A percentile compares a stretch with the other conserved stretches of the same genome.
These are phyloP conservation scores for Periconia macrospinosa DNA, from an alignment of 2,329 filamentous ascomycete genomes.

Conservation along the genomic window DNA sequence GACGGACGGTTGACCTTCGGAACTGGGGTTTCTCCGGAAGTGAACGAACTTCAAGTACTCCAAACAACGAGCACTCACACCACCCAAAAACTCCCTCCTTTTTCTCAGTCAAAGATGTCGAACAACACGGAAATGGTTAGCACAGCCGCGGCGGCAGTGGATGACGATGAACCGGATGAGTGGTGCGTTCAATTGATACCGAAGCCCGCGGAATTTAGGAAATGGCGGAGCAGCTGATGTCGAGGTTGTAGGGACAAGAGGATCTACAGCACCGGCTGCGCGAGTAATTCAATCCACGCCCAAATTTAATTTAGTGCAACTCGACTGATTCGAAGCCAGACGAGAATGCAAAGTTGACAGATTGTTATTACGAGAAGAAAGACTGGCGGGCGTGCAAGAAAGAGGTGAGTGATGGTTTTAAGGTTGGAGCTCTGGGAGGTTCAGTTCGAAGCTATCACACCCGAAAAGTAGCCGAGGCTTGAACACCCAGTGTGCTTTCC, in stretches of 20 bases:
- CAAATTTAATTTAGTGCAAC: not conserved
- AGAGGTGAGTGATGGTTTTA: conserved; percentile 66
- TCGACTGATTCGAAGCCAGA: conserved; percentile 52
- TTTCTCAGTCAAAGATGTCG: conserved; percentile 50
- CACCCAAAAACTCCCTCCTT: conserved; percentile 10
- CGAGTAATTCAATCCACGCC: conserved; percentile 59
- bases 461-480: conserved; percentile 31
- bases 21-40: conserved; percentile 29
- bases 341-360: conserved; percentile 87
- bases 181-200: conserved; percentile 64
- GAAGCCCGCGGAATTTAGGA: not conserved
- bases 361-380: conserved; percentile 95
- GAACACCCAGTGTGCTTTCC: not conserved
- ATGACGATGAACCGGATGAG: conserved; percentile 90
- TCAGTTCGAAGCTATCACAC: conserved; percentile 10
- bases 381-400: conserved; percentile 89
- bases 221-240: conserved; percentile 16
- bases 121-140: conserved; percentile 54
- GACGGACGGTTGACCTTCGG: conserved; percentile 26
- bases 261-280: conserved; percentile 94
- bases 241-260: conserved; percentile 78
- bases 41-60: conserved; percentile 20
- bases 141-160: conserved; percentile 48
- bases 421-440: not conserved
- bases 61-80: conserved; percentile 2